Base-by-base conservation (phyloP, 805 yeast genomes). In the Myxozyma neglecta region DNA sequence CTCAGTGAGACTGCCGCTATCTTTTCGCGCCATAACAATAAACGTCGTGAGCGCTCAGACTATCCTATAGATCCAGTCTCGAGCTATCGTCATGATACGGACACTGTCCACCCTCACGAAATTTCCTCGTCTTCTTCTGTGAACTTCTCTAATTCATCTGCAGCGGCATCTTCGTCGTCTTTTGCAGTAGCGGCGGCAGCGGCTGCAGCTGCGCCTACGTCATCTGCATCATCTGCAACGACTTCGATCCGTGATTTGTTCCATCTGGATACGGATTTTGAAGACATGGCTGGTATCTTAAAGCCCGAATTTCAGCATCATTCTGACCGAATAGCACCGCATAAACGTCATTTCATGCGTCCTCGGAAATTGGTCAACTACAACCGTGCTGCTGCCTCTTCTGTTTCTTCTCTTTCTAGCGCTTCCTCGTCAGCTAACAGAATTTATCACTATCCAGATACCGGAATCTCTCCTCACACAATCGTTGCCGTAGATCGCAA, bases 281-380 rank as follows among this genome's bases (percentile, higher is more conserved):
- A 76, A 53, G 82, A 83, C 65, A 81, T 83, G 82, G 73, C 77
- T 40, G 84, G 84, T 7, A 83, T 83, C 60, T 75, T 83, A 48
- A 76, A 56, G 45, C 56, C 63, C 5, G 66, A 54, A 43, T 45
- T 42, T 50, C 51, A 50, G 29, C 57, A 24, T 5, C 29, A 49
- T 35, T n/a, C 37, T 14, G 46, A 54, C n/a, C 40, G 47, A 18
- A n/a, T 39, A 10, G 20, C 52, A n/a, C 20, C 36, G 59, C 55
- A 29, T 9, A 69, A 54, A 70, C 68, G 44, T 63, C 70, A 11
- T 66, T 40, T 67, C 65, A 34, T 61, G 67, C 44, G 70, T 67
- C 55, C 68, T 65, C 66, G 68, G 69, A 63, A 64, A 69, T 37
- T 60, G 68, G 59, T 72, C 68, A 40, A 51, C 45, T 46, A 45